Evolutionary conservation across 352 stramenopile species (phyloP).

Genomic region (Phytophthora capsici): DNA sequence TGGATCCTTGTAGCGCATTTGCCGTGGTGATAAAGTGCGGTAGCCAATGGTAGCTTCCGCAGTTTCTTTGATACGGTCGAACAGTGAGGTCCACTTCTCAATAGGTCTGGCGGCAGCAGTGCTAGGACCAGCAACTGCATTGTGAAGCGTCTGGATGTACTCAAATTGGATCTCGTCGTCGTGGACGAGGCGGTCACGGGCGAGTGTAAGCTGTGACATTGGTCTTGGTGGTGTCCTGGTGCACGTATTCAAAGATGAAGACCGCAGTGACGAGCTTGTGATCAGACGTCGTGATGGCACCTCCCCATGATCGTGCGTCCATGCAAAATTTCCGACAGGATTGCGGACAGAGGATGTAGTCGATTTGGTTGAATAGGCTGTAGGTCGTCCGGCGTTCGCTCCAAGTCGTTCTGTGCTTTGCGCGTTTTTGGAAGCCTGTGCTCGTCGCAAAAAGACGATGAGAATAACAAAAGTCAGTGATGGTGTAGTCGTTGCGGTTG

Average conservation of each 20-base stretch:
- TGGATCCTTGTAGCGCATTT: no score
- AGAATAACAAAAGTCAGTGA: neutral
- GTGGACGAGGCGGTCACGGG: no score
- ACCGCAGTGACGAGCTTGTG: neutral
- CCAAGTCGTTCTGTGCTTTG: neutral
- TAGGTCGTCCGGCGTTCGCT: neutral
- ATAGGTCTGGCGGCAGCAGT: no score
- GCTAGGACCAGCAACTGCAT: no score
- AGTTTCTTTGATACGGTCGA: no score
- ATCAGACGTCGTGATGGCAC: neutral
- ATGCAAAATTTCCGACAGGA: neutral
- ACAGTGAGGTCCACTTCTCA: no score
- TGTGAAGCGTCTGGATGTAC: no score
- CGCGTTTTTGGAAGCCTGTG: neutral
- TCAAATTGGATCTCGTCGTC: no score
- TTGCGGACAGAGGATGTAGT: neutral
- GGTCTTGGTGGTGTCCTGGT: no score
- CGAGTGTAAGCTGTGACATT: no score
- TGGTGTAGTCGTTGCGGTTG: constrained; percentile 3
- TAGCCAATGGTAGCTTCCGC: no score
- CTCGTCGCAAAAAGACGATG: neutral
- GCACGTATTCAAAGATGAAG: neutral
- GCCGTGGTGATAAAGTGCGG: no score
- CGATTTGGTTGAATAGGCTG: neutral
- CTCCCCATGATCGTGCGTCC: neutral